phyloP scores from a whole-genome alignment of 2,329 filamentous ascomycete genomes.

The Cercospora sojina region DNA sequence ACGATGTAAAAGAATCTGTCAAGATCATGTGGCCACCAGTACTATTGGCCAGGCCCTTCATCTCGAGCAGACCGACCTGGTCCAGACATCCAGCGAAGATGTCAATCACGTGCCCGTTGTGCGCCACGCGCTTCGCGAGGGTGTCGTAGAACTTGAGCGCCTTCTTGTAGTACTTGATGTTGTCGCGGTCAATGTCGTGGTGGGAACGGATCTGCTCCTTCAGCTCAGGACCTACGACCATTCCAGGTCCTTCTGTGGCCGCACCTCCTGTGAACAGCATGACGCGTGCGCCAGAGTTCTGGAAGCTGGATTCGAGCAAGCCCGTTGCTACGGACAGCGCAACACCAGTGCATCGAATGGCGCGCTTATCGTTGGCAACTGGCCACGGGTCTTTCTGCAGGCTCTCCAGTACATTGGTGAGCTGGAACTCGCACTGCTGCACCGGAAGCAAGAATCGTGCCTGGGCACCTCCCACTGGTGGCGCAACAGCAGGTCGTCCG shows the following conservation, averaged over 20 bases:
- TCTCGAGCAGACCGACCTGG: conserved; percentile 93
- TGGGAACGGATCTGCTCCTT: conserved; percentile 96
- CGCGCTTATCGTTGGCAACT: conserved; percentile 87
- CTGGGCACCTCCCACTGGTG: conserved; percentile 74
- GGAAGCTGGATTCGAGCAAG: conserved; percentile 88
- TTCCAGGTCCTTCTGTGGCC: conserved; percentile 91
- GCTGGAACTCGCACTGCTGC: conserved; percentile 92
- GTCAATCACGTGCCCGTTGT: conserved; percentile 96
- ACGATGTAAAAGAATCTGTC: conserved; percentile 97
- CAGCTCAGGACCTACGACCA: conserved; percentile 93
- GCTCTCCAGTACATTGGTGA: conserved; percentile 93
- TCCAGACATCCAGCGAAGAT: conserved; percentile 97
- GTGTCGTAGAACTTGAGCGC: conserved; percentile 97
- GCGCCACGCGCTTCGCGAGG: conserved; percentile 87
- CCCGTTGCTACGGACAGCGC: conserved; percentile 94
- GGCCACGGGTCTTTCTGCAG: conserved; percentile 98
- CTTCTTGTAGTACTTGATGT: conserved; percentile 99
- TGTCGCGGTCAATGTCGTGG: conserved; percentile 97
- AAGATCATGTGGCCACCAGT: conserved; percentile 98
- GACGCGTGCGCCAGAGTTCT: conserved; percentile 89
- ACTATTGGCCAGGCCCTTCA: conserved; percentile 95
- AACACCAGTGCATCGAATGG: conserved; percentile 88
- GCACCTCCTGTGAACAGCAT: conserved; percentile 97
- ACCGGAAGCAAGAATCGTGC: conserved; percentile 91
- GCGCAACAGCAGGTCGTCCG: conserved; percentile 60